Percentiles rank a stretch among this genome's conserved stretches.
Evolutionary conservation across 805 yeast species (phyloP).

Genomic region (Yarrowia yakushimensis): DNA sequence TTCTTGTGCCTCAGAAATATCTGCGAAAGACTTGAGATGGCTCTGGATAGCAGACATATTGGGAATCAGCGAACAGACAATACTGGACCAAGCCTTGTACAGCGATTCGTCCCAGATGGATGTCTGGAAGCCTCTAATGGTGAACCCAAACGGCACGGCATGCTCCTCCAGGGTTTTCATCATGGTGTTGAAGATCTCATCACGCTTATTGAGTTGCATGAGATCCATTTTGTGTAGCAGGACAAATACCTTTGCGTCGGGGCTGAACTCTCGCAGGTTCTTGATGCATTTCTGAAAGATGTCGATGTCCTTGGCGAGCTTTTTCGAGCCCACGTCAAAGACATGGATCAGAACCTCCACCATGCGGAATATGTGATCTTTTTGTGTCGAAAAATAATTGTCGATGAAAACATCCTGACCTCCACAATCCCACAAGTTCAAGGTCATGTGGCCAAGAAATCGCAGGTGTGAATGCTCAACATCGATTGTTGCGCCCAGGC

Average conservation of each 20-base stretch:
- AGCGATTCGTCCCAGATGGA: conserved; percentile 96
- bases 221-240: conserved; percentile 94
- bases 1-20: conserved; percentile 77
- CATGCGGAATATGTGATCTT: conserved; percentile 90
- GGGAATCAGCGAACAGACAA: conserved; percentile 92
- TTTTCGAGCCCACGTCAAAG: conserved; percentile 91
- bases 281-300: conserved; percentile 81
- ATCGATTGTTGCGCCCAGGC: conserved; percentile 95
- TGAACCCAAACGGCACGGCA: conserved; percentile 65
- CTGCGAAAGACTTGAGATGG: conserved; percentile 68
- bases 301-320: conserved; percentile 88
- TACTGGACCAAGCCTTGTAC: conserved; percentile 95
- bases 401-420: conserved; percentile 93
- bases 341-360: conserved; percentile 95
- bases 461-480: conserved; percentile 96
- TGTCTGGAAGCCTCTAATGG: conserved; percentile 83
- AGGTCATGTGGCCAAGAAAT: conserved; percentile 90
- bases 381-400: conserved; percentile 80
- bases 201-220: conserved; percentile 80
- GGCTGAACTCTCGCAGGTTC: conserved; percentile 77
- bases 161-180: conserved; percentile 75
- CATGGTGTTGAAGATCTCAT: conserved; percentile 78
- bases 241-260: conserved; percentile 87
- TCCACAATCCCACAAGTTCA: conserved; percentile 97
- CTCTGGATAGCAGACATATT: conserved; percentile 78